phyloP scores from a whole-genome alignment of 768 basidiomycete genomes.

The Coprinopsis sp. region DNA sequence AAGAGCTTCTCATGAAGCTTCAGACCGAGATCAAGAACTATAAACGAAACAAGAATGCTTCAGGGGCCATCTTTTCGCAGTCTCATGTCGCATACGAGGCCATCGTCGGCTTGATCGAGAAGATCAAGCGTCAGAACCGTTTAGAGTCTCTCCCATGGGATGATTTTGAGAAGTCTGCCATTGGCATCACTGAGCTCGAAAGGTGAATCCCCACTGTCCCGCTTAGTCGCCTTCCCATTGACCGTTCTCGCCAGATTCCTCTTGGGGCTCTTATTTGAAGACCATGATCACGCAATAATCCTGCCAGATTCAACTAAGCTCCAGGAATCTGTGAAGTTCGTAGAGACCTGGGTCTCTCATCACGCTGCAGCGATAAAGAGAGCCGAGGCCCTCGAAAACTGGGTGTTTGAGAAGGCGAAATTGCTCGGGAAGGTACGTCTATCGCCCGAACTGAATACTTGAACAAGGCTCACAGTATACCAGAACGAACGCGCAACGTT shows the following conservation, averaged over 20 bases:
- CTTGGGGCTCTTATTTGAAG: not conserved
- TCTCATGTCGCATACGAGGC: conserved; percentile 17
- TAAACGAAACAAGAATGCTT: conserved; percentile 15
- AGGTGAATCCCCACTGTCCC: not conserved
- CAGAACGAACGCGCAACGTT: too few species aligned
- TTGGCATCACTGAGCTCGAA: not conserved
- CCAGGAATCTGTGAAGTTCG: too few species aligned
- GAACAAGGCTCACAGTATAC: too few species aligned
- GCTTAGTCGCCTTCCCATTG: not conserved
- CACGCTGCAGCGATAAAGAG: too few species aligned
- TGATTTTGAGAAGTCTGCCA: not conserved
- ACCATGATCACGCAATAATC: too few species aligned
- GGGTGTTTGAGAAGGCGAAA: too few species aligned
- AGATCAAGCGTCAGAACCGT: not conserved
- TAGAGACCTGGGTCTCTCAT: too few species aligned
- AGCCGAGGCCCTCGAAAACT: too few species aligned
- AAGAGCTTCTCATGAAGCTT: conserved; percentile 16
- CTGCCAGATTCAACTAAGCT: too few species aligned
- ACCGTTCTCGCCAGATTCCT: not conserved
- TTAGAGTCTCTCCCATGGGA: not conserved
- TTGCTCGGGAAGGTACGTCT: too few species aligned
- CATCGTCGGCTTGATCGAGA: not conserved
- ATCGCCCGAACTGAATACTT: too few species aligned
- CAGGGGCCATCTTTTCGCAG: conserved; percentile 13
- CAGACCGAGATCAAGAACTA: conserved; percentile 11